phyloP scores from a whole-genome alignment of 176 grass and related monocot species.

The Avena atlantica region DNA sequence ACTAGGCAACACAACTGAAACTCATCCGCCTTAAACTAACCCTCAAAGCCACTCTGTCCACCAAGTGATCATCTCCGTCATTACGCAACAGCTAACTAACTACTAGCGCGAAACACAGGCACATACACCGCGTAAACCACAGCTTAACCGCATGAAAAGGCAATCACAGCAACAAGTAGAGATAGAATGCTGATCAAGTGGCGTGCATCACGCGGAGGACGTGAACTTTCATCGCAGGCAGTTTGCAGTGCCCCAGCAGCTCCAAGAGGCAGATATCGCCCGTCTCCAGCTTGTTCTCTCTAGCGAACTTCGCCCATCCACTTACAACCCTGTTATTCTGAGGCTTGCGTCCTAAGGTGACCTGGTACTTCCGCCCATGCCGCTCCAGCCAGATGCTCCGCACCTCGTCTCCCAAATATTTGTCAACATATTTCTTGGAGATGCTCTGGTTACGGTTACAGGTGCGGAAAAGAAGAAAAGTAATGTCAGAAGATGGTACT shows the following conservation, averaged over 20 bases:
- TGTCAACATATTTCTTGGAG: background rate
- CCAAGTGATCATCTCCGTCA: background rate
- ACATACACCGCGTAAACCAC: background rate
- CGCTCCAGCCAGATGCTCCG: slow-evolving; percentile 11
- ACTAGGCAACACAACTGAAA: background rate
- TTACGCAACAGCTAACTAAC: background rate
- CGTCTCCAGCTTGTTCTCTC: background rate
- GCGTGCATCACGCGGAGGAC: background rate
- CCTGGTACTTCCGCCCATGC: background rate
- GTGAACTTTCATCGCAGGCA: slow-evolving; percentile 1
- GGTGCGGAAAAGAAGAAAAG: background rate
- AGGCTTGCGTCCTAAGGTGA: background rate
- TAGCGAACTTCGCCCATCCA: background rate
- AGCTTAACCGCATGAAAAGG: background rate
- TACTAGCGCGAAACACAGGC: background rate
- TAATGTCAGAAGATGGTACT: background rate
- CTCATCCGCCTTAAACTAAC: background rate
- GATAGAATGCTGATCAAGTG: background rate
- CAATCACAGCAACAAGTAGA: background rate
- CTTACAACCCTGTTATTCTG: slow-evolving; percentile 6
- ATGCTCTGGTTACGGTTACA: background rate
- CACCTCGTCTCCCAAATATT: background rate
- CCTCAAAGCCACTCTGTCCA: background rate
- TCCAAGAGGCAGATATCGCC: slow-evolving; percentile 18
- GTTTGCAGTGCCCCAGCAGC: background rate